Conservation (phyloP, 495 filamentous ascomycete species). For the Cudoniella acicularis region DNA sequence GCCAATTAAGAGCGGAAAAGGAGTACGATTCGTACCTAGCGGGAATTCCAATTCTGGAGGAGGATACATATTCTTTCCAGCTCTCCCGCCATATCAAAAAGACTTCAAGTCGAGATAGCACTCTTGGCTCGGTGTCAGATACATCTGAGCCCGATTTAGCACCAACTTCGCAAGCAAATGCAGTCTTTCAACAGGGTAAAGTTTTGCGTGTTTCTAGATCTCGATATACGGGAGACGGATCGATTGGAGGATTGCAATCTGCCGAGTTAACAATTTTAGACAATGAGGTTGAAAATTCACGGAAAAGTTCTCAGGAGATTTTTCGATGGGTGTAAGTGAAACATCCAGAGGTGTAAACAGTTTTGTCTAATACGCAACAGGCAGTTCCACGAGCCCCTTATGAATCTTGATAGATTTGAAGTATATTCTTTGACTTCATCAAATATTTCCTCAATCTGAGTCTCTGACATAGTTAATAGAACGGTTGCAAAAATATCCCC, state of each 20-base stretch:
- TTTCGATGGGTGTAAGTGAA: conserved; percentile 34
- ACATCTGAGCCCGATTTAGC: too few relatives aligned
- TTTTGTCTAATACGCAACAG: conserved; percentile 9
- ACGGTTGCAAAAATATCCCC: conserved; percentile 19
- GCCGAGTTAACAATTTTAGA: conserved; percentile 23
- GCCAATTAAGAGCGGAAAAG: too few relatives aligned
- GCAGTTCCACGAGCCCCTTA: conserved; percentile 25
- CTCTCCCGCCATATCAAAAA: too few relatives aligned
- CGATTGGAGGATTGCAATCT: conserved; percentile 22
- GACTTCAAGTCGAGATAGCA: too few relatives aligned
- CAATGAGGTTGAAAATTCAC: background rate
- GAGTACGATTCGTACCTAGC: too few relatives aligned
- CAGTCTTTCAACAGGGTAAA: background rate
- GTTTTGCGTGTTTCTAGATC: conserved; percentile 23
- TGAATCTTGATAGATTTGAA: conserved; percentile 29
- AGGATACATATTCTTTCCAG: too few relatives aligned
- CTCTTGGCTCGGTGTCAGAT: too few relatives aligned
- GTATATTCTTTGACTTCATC: background rate
- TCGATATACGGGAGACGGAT: conserved; percentile 28
- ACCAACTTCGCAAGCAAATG: too few relatives aligned
- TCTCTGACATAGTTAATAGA: conserved; percentile 9
- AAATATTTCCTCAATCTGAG: conserved; percentile 2
- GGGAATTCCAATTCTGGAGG: too few relatives aligned
- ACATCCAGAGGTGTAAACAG: background rate
- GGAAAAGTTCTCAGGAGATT: conserved; percentile 17